Evolutionary conservation across 352 stramenopile genomes (phyloP).

Genomic region (Phytophthora lateralis): DNA sequence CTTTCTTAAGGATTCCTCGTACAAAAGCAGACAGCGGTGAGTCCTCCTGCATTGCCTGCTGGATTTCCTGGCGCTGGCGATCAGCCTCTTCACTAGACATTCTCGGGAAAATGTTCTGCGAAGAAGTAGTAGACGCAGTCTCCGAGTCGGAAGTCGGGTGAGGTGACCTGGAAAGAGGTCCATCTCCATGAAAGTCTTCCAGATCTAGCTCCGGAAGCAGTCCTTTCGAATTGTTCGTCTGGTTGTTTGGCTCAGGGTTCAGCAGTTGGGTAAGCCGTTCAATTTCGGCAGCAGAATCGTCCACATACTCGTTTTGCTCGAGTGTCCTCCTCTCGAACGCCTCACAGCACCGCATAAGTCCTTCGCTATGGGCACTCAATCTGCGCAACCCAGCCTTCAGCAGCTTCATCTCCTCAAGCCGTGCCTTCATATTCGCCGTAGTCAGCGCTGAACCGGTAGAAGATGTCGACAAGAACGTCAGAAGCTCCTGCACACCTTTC

Average conservation of each 20-base stretch:
- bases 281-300: constrained; percentile 49
- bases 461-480: constrained; percentile 43
- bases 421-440: constrained; percentile 45
- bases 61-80: constrained; percentile 42
- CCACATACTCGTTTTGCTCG: constrained; percentile 52
- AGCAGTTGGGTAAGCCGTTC: constrained; percentile 46
- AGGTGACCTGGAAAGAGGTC: constrained; percentile 23
- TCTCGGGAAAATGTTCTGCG: constrained; percentile 41
- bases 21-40: constrained; percentile 81
- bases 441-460: constrained; percentile 37
- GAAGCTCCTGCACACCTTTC: constrained; percentile 64
- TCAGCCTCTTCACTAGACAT: constrained; percentile 39
- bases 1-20: constrained; percentile 72
- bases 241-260: constrained; percentile 28
- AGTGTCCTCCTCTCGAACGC: constrained; percentile 49
- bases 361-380: constrained; percentile 47
- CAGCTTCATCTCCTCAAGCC: constrained; percentile 59
- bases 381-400: constrained; percentile 52
- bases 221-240: constrained; percentile 13
- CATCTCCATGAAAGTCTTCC: constrained; percentile 30
- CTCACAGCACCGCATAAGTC: constrained; percentile 55
- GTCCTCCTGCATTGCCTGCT: constrained; percentile 52
- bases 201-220: constrained; percentile 29
- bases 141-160: constrained; percentile 37
- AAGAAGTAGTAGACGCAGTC: constrained; percentile 39